phyloP scores from a whole-genome alignment of 2,329 filamentous ascomycete species.

The Penicillium sp. region DNA sequence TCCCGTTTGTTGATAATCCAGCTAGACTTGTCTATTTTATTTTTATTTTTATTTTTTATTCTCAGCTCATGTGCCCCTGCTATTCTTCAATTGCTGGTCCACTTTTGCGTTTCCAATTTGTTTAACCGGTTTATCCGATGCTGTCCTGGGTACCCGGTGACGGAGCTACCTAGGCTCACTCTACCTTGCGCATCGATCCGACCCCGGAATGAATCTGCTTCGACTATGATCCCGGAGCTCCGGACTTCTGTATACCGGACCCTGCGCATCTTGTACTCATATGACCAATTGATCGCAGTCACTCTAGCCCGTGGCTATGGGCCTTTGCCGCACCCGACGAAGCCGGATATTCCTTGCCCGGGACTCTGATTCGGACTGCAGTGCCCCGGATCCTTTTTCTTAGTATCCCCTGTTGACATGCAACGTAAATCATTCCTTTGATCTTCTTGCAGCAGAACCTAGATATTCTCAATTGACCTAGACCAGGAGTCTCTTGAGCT shows the following conservation, averaged over 20 bases:
- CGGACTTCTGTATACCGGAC: too few species aligned
- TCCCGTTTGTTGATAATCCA: slow-evolving; percentile 12
- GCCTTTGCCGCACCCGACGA: background rate
- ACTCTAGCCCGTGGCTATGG: background rate
- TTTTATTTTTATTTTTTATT: background rate
- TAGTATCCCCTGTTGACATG: background rate
- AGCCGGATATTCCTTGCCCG: background rate
- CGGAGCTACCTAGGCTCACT: background rate
- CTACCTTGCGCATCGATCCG: background rate
- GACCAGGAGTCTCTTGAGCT: too few species aligned
- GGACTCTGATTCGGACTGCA: background rate
- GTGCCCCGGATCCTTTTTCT: background rate
- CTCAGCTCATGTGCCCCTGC: background rate
- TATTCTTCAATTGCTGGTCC: background rate
- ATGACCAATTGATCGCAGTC: background rate
- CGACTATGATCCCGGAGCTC: background rate
- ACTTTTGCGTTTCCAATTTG: background rate
- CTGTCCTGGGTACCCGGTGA: background rate
- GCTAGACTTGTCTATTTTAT: background rate
- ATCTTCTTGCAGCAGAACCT: too few species aligned
- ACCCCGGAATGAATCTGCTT: background rate
- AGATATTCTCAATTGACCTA: too few species aligned
- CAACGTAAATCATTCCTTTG: background rate
- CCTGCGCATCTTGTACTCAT: background rate
- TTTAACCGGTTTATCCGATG: background rate